Evolutionary conservation across 768 basidiomycete species (phyloP).

Genomic region (Suillus subaureus): DNA sequence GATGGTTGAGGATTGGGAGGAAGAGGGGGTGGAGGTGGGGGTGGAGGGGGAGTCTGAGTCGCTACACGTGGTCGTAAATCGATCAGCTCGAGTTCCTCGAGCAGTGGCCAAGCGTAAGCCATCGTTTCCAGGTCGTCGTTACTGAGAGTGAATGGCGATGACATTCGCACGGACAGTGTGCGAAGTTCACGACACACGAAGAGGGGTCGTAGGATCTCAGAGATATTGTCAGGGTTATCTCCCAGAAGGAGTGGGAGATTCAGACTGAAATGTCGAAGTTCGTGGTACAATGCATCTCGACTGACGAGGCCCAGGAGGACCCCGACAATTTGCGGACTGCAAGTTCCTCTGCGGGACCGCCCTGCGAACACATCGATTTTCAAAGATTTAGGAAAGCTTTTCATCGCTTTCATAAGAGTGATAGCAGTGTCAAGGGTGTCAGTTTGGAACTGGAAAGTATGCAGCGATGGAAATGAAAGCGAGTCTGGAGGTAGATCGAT

Average conservation of each 20-base stretch:
- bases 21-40: neutral
- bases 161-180: slow-evolving; percentile 3
- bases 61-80: neutral
- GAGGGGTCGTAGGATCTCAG: neutral
- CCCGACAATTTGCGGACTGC: neutral
- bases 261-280: slow-evolving; percentile 4
- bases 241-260: neutral
- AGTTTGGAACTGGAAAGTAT: slow-evolving; percentile 1
- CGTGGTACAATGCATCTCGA: neutral
- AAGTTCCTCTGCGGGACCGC: neutral
- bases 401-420: neutral
- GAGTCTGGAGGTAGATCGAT: neutral
- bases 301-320: neutral
- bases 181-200: neutral
- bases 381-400: neutral
- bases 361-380: neutral
- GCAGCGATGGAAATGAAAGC: neutral
- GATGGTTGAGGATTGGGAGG: neutral
- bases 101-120: neutral
- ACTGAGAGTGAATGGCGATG: slow-evolving; percentile 3
- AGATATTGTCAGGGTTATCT: neutral
- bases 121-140: neutral
- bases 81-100: slow-evolving; percentile 4
- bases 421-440: slow-evolving; percentile 5
- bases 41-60: neutral